Evolutionary conservation across 2,329 filamentous ascomycete species (phyloP).

Genomic region (Beauveria brongniartii): DNA sequence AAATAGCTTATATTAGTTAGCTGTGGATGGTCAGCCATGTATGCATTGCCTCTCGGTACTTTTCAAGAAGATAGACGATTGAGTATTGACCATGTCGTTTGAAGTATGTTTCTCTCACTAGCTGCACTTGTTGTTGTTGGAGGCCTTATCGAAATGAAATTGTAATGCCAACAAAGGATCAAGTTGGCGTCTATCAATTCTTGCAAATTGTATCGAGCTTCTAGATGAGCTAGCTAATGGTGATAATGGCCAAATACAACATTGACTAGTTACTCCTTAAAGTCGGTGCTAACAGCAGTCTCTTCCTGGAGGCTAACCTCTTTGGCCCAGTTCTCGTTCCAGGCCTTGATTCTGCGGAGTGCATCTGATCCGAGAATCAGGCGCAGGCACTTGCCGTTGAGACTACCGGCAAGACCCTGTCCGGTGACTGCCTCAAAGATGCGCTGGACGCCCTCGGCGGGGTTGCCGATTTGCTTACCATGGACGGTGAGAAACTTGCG

Average conservation of each 20-base stretch:
- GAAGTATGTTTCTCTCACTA: too few species aligned
- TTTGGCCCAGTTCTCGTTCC: constrained; percentile 15
- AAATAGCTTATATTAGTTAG: too few species aligned
- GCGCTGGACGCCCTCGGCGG: constrained; percentile 26
- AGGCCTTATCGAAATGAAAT: too few species aligned
- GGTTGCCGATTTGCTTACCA: constrained; percentile 31
- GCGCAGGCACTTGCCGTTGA: background rate
- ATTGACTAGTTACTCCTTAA: background rate
- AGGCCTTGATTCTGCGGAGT: constrained; percentile 19
- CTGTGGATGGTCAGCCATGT: too few species aligned
- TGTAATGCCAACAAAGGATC: too few species aligned
- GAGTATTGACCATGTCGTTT: too few species aligned
- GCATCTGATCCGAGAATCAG: constrained; percentile 27
- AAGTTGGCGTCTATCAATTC: too few species aligned
- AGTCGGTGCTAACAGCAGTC: background rate
- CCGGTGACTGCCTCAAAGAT: constrained; percentile 46
- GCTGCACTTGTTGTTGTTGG: too few species aligned
- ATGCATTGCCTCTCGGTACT: too few species aligned
- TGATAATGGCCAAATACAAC: background rate
- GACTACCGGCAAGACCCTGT: constrained; percentile 21
- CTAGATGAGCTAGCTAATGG: too few species aligned
- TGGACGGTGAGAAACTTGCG: constrained; percentile 19
- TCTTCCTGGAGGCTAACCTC: constrained; percentile 10
- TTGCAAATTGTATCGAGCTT: too few species aligned
- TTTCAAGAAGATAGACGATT: too few species aligned